Base-by-base conservation (phyloP, 108 stramenopile genomes). In the Cyclostephanos tholiformis region DNA sequence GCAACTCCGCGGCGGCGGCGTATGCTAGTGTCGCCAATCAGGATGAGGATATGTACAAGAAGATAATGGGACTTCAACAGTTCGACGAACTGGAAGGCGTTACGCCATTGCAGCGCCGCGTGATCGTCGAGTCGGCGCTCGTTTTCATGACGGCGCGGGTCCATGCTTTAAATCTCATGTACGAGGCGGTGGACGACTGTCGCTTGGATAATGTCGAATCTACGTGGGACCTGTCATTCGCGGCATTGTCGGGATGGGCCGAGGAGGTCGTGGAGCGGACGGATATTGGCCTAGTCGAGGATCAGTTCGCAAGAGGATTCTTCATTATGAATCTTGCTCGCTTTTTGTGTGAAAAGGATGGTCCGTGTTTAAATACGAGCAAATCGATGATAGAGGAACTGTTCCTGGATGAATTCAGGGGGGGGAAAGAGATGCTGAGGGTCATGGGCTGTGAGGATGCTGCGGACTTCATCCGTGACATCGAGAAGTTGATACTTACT, bases 191-290 rank as follows among this genome's bases (percentile, higher is more conserved):
- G 20, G 84, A 84, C 29, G 71, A 55, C 50, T 95, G 94, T 64
- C 46, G 39, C 4, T 22, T 13, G 14, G 64, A 62, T 8, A 3
- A 19, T 16, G 43, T 30, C 17, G 86, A 82, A 35, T 48, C 55
- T 8, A 65, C 62, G 10, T 94, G 93, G 91, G 91, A 95, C 69
- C 67, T 62, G 56, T 90, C 82, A 23, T 86, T 85, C 1, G 90
- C 94, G 16, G 68, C 82, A 13, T 36, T 92, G 4, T 79, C 87
- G 44, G 94, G 94, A 38, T 86, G 79, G 70, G 57, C 89, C 35
- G 89, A 94, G 60, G 89, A 89, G n/a, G n/a, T n/a, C n/a, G n/a
- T n/a, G n/a, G n/a, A n/a, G n/a, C n/a, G n/a, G n/a, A n/a, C n/a
- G n/a, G n/a, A n/a, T n/a, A n/a, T n/a, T n/a, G n/a, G n/a, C n/a